Percentiles rank a stretch among this genome's conserved stretches.
phyloP scores from a whole-genome alignment of 1,284 basidiomycete species.

The Boletus calvinii region DNA sequence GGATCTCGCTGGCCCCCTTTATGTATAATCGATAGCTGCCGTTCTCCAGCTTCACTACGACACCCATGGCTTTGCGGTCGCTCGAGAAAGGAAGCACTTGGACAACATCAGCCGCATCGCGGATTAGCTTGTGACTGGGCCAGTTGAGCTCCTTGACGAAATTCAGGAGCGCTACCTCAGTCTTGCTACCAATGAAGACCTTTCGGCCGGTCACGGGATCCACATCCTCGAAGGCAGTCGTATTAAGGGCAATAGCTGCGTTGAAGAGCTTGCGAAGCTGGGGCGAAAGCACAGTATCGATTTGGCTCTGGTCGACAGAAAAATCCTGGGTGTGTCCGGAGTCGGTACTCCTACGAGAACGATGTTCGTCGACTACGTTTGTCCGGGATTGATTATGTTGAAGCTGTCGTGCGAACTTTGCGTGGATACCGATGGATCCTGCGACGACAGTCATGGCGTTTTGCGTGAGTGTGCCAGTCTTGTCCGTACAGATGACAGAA shows the following conservation, averaged over 20 bases:
- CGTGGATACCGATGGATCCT: slow-evolving; percentile 89
- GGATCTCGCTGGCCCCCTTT: slow-evolving; percentile 94
- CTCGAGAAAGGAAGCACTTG: slow-evolving; percentile 97
- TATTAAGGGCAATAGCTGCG: slow-evolving; percentile 88
- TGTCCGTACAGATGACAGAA: slow-evolving; percentile 95
- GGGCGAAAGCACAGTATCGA: slow-evolving; percentile 65
- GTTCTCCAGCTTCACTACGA: slow-evolving; percentile 67
- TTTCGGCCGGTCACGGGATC: slow-evolving; percentile 64
- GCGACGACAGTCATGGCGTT: slow-evolving; percentile 97
- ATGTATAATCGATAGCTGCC: slow-evolving; percentile 75
- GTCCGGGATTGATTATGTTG: slow-evolving; percentile 73
- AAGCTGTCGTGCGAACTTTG: slow-evolving; percentile 87
- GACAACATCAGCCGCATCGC: slow-evolving; percentile 68
- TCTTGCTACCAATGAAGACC: slow-evolving; percentile 92
- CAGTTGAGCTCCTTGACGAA: slow-evolving; percentile 89
- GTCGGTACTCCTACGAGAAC: slow-evolving; percentile 36
- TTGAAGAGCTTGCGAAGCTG: slow-evolving; percentile 75
- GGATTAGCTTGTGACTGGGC: slow-evolving; percentile 70
- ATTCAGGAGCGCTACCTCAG: slow-evolving; percentile 89
- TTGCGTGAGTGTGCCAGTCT: slow-evolving; percentile 91
- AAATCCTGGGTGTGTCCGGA: slow-evolving; percentile 67
- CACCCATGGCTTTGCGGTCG: slow-evolving; percentile 95
- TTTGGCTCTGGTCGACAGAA: slow-evolving; percentile 74
- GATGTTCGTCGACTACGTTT: slow-evolving; percentile 64
- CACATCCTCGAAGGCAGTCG: slow-evolving; percentile 90